Percentiles rank a stretch among this genome's conserved stretches.
Conservation (phyloP, 345 rosid genomes). For the Capsella bursapastoris region DNA sequence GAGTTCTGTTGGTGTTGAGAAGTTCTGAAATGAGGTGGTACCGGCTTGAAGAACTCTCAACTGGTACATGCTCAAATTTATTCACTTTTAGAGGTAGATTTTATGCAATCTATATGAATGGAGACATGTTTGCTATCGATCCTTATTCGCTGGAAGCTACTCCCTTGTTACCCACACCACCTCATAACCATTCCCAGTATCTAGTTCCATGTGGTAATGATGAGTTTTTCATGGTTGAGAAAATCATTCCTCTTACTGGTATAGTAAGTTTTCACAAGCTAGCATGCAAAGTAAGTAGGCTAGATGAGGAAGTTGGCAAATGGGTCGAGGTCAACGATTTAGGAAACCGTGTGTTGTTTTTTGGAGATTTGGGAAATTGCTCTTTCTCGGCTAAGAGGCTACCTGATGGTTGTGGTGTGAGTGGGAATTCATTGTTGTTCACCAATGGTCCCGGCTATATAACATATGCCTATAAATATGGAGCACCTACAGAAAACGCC, state of each 20-base stretch:
- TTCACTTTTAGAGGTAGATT: slow-evolving; percentile 1
- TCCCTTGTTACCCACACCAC: too few species aligned
- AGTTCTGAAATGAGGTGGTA: slow-evolving; percentile 33
- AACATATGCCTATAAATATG: background rate
- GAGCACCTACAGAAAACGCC: background rate
- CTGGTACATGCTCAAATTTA: background rate
- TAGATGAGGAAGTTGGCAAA: background rate
- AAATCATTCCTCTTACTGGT: too few species aligned
- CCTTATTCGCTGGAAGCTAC: too few species aligned
- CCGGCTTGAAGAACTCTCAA: background rate
- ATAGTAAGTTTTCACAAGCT: background rate
- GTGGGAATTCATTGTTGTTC: background rate
- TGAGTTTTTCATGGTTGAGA: too few species aligned
- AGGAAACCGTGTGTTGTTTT: background rate
- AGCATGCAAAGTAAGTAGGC: background rate
- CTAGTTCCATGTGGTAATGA: too few species aligned
- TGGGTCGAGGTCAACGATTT: background rate
- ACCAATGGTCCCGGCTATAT: background rate
- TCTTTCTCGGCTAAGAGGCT: background rate
- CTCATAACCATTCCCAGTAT: too few species aligned
- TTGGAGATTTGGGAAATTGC: background rate
- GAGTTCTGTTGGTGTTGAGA: background rate
- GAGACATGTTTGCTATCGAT: background rate
- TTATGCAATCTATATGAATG: background rate
- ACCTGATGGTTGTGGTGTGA: slow-evolving; percentile 2